Base-by-base conservation (phyloP, 2,329 filamentous ascomycete species). In the Lachnum nothofagi region DNA sequence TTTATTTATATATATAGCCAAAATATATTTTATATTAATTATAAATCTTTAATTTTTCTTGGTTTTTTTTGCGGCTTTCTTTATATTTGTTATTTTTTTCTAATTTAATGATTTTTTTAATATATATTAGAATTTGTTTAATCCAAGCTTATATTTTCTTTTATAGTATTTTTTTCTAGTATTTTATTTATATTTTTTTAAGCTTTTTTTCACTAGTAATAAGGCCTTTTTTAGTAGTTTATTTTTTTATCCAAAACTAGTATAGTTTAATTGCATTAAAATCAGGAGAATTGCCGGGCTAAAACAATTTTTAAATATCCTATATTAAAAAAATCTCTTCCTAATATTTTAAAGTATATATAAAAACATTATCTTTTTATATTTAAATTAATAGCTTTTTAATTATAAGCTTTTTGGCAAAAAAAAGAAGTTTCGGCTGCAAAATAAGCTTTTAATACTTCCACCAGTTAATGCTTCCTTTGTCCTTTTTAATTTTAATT, bases 211-310 rank as follows among this genome's bases (percentile, higher is more conserved):
- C 37, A 10, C 16, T 47, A 20, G 39, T 52, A 39, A 44, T 44
- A 20, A 43, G 23, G 17, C 49, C 34, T 10, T 24, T 43, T 35
- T 51, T 58, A 43, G 43, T 60, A 14, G 51, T 60, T 29, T 34
- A 9, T 41, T 46, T 43, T 29, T 62, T 62, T 16, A 62, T 43
- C 44, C 37, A 57, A 12, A 51, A 48, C 60, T 44, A 63, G 14
- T 35, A 42, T 46, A 53, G 53, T 40, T 63, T 52, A 48, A 60
- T 60, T 29, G 49, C 42, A 38, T 56, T 60, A 1, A 63, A 46
- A 46, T 63, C 55, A 39, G 56, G 53, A 3, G 53, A 62, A 47
- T 62, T 60, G 12, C 34, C 8, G 20, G 14, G 42, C 42, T 19
- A 35, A n/a, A 42, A 39, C 14, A 48, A 27, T 16, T 27, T 34